Percentiles rank a stretch among this genome's conserved stretches.
Conservation (phyloP, 176 grass and related monocot species). For the Oryza meyeriana region DNA sequence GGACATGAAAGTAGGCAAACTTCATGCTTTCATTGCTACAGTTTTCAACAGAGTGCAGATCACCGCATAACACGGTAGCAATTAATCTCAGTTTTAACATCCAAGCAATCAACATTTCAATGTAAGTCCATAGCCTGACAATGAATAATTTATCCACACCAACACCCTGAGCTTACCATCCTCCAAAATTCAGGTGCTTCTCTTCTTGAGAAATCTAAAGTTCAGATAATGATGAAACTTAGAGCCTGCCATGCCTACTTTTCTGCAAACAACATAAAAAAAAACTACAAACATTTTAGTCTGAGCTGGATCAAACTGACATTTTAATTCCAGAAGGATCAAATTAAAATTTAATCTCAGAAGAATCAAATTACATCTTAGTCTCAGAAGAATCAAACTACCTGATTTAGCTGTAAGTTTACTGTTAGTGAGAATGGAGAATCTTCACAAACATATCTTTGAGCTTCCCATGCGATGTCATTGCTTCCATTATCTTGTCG, state of each 20-base stretch:
- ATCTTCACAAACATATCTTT: slow-evolving; percentile 62
- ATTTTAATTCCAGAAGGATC: neutral
- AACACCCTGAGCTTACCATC: neutral
- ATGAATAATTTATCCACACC: neutral
- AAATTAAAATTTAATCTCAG: neutral
- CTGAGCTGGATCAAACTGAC: too few species aligned
- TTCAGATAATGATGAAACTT: neutral
- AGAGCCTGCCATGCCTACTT: neutral
- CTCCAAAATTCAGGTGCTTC: neutral
- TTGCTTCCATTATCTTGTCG: slow-evolving; percentile 69
- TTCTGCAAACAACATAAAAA: neutral
- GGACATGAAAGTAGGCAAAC: neutral
- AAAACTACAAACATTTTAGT: neutral
- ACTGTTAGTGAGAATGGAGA: slow-evolving; percentile 8
- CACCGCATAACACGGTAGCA: neutral
- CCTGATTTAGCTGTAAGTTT: slow-evolving; percentile 21
- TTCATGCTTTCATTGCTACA: neutral
- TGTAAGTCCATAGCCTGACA: neutral
- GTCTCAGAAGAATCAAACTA: slow-evolving; percentile 25
- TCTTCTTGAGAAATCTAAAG: neutral
- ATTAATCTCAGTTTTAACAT: neutral
- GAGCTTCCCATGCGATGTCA: slow-evolving; percentile 47
- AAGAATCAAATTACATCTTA: neutral
- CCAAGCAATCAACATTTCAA: neutral
- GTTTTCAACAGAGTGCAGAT: neutral